Percentiles rank a stretch among this genome's conserved stretches.
Conservation (phyloP, 768 basidiomycete species). For the Chalciporus pseudorubinellus region DNA sequence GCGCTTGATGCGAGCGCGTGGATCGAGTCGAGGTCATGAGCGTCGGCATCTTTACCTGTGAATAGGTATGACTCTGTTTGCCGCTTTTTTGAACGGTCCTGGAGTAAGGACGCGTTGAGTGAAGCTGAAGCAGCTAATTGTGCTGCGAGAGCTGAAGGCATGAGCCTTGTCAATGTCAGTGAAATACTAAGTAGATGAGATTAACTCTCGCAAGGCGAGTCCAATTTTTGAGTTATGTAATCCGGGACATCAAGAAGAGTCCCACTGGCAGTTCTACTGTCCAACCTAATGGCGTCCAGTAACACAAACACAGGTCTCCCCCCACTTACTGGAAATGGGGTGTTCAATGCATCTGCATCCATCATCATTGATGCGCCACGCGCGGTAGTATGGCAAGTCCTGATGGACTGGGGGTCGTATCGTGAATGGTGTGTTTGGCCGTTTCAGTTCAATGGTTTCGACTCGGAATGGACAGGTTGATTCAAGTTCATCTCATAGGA, state of each 20-base stretch:
- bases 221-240: constrained; percentile 8
- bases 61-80: constrained; percentile 84
- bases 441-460: neutral
- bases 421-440: constrained; percentile 51
- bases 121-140: constrained; percentile 81
- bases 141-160: constrained; percentile 72
- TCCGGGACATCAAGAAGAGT: no score
- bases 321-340: constrained; percentile 38
- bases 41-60: constrained; percentile 73
- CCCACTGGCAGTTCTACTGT: no score
- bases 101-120: constrained; percentile 70
- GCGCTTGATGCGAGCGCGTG: constrained; percentile 79
- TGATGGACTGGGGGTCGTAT: constrained; percentile 62
- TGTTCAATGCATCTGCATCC: constrained; percentile 48
- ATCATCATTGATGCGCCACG: constrained; percentile 58
- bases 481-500: constrained; percentile 41
- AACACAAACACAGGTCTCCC: constrained; percentile 32
- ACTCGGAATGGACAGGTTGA: constrained; percentile 2
- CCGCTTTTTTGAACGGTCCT: constrained; percentile 60
- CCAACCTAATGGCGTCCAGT: neutral
- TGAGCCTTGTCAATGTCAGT: constrained; percentile 17
- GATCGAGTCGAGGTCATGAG: constrained; percentile 85
- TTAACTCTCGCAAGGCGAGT: neutral
- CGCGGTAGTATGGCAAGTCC: constrained; percentile 57
- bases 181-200: neutral